Evolutionary conservation across 228 moss, liverwort and hornwort species (phyloP), one percentile per base, ranked within the genome.

Genomic region (Sphagnum fallax): DNA sequence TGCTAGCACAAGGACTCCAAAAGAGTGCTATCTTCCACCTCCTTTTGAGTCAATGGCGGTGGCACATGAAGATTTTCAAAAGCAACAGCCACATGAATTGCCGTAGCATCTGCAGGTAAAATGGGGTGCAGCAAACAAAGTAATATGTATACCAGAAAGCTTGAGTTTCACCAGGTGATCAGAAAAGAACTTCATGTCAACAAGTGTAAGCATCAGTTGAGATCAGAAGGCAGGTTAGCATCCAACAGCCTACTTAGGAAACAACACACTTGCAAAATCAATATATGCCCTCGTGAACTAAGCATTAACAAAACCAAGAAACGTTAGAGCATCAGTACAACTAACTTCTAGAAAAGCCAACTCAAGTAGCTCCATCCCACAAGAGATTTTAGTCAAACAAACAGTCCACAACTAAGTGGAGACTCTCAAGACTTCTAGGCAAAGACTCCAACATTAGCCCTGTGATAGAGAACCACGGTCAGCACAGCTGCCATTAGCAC

Each of bases 401-500:
- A 82, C 75, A 73, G 67, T 73, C 82, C 70, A 6, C 6, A 52
- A 64, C 64, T 79, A 32, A 32, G 32, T 32, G 32, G 32, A 32
- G 32, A 55, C 1, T 8, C 55, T 12, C 55, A 53, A 70, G 71
- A 13, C 76, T 72, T 74, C 73, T 75, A 79, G 78, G 77, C 70
- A 83, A 70, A 70, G 62, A 67, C 79, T 88, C 85, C 74, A 72
- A 81, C 70, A 81, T 83, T 74, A 88, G 87, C 79, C 88, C 80
- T 89, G 90, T 88, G 80, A 81, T 81, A 88, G 79, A 82, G 60
- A 83, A 83, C 77, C 73, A 83, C 67, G 73, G 90, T 90, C 90
- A 90, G 87, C 87, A 82, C 80, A 79, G 83, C 87, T 77, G 77
- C 80, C 83, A 87, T 70, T 80, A 75, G 66, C 70, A 84, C 74